Base-by-base conservation (phyloP, 192 early-diverging fungal species). In the Radiomyces spectabilis region DNA sequence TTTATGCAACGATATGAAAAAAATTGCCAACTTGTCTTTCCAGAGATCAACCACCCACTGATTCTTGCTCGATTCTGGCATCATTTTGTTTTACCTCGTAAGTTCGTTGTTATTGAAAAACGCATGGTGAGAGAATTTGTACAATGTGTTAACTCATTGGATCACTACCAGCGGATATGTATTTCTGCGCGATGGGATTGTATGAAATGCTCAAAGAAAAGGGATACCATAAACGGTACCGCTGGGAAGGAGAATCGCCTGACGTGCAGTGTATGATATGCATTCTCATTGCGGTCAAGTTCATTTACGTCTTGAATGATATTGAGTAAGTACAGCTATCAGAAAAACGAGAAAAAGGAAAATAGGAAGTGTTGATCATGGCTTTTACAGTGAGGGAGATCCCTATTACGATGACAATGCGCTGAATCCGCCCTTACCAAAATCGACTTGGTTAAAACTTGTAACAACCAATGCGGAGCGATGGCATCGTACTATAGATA, bases 11-110 rank as follows among this genome's bases (percentile, higher is more conserved):
- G 26, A 15, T 41, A 60, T 3, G 6, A 18, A 0, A 5, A 7
- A 1, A 26, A 25, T n/a, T 51, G 52, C 26, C 21, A 32, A 1
- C 3, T 59, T 1, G 25, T 15, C 7, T 42, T 70, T 18, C 61
- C 61, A 13, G 15, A 51, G 1, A 24, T 34, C 10, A 63, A 70
- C 24, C 32, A n/a, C 4, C 29, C 61, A 3, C 35, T 64, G 2
- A 31, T 60, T 4, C 15, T 70, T 15, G 31, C 60, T 29, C 49
- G 68, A 15, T 46, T 55, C 27, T 38, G 31, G 22, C 24, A 40
- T n/a, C 55, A 70, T 29, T 47, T 70, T 4, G 55, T 44, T 38
- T 26, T 70, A 12, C 68, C 68, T 48, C 37, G 63, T 65, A 54
- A 55, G 24, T 24, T 3, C n/a, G 2, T 21, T 44, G 4, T 12